Evolutionary conservation across 345 rosid genomes (phyloP), one percentile per base, ranked within the genome.

Genomic region (Eucalyptus rudis): DNA sequence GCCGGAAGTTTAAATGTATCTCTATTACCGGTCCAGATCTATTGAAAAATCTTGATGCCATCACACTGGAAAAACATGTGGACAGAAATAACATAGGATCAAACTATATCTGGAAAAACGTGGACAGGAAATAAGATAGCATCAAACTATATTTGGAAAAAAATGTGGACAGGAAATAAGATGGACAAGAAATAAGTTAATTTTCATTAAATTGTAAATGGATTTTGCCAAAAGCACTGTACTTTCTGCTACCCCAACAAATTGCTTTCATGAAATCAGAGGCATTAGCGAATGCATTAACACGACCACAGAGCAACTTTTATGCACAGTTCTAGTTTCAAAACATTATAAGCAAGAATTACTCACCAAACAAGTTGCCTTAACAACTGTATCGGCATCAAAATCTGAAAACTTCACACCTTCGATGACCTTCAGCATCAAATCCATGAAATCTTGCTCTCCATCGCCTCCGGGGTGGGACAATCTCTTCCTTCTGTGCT

Each of bases 401-500:
- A 64, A 91, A 33, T 44, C 87, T 51, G 91, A 45, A 71, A 92
- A 40, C 9, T 44, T 16, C 27, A 44, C n/a, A 27, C 88, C 89
- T 52, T 91, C 94, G 29, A 87, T 33, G 87, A 91, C 83, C 50
- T 56, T 83, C 54, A 94, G 88, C 92, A 93, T 88, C 80, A 89
- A 90, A 87, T 92, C 93, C 90, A 93, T 91, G 92, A 94, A 91
- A 90, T 92, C 95, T 49, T 88, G 44, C 27, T 91, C 91, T 84
- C 88, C 58, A 52, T 89, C 71, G 15, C 31, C 17, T 19, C 76
- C 88, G 20, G 91, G 91, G 49, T 64, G 56, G 64, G 36, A 49
- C 49, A 17, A 8, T 33, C 90, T 64, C 88, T 31, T 92, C 51
- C 89, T 86, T 54, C 92, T 92, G 88, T 92, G 96, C 90, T 94